phyloP scores from a whole-genome alignment of 352 stramenopile genomes.

The Phytopythium kandeliae region DNA sequence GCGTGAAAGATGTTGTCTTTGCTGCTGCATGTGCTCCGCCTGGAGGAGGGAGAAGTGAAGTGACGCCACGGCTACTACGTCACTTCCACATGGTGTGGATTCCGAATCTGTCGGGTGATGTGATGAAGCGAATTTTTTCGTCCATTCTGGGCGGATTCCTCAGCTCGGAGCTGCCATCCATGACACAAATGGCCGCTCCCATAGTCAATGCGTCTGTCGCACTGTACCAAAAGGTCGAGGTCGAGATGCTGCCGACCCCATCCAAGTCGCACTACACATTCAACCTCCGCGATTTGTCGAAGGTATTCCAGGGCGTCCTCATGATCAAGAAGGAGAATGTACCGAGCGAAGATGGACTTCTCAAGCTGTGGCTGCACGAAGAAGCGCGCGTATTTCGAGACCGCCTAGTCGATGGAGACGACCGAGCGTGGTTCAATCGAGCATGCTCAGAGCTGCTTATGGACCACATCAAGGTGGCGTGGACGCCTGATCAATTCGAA shows the following conservation, averaged over 20 bases:
- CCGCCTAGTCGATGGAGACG: constrained; percentile 82
- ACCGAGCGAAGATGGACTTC: constrained; percentile 55
- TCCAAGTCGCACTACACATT: constrained; percentile 94
- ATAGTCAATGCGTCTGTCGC: constrained; percentile 87
- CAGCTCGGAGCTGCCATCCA: constrained; percentile 45
- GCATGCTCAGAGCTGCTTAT: constrained; percentile 68
- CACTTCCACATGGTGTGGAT: constrained; percentile 93
- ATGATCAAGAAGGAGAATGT: constrained; percentile 88
- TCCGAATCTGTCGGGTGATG: constrained; percentile 70
- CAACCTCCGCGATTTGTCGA: constrained; percentile 91
- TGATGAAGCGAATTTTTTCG: constrained; percentile 88
- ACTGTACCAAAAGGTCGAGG: constrained; percentile 85
- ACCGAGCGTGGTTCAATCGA: constrained; percentile 86
- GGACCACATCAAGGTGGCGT: constrained; percentile 58
- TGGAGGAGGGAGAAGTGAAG: constrained; percentile 81
- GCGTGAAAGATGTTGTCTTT: constrained; percentile 84
- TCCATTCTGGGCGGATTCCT: constrained; percentile 90
- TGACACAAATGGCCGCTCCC: constrained; percentile 63
- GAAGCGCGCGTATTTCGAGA: constrained; percentile 90
- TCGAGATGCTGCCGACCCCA: constrained; percentile 88
- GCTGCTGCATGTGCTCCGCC: constrained; percentile 81
- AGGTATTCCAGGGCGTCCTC: constrained; percentile 91
- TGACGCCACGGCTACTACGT: constrained; percentile 78
- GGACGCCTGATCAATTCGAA: constrained; percentile 60
- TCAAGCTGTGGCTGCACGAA: constrained; percentile 91